phyloP scores from a whole-genome alignment of 176 grass and related monocot species.

The Rhipidocladum racemiflorum region DNA sequence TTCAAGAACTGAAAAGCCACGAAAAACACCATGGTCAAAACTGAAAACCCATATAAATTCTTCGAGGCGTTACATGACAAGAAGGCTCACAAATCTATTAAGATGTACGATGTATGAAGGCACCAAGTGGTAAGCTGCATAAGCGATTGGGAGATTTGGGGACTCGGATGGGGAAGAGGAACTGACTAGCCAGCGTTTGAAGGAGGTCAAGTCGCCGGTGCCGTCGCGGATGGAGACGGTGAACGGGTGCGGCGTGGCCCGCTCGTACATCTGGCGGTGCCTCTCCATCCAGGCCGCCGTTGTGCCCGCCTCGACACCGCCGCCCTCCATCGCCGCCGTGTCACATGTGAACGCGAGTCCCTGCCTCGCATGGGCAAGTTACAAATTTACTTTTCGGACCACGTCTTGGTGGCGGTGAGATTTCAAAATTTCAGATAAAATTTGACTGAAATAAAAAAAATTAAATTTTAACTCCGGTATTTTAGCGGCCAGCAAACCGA shows the following conservation, averaged over 20 bases:
- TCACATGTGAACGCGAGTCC: background rate
- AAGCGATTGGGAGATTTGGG: background rate
- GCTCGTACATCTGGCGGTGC: conserved; percentile 57
- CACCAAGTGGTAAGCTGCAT: background rate
- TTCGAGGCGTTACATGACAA: background rate
- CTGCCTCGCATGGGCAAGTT: background rate
- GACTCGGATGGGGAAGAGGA: background rate
- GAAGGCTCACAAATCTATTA: background rate
- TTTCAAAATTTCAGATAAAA: too few relatives aligned
- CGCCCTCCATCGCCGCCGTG: conserved; percentile 36
- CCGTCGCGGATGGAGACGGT: conserved; percentile 69
- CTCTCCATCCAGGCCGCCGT: conserved; percentile 56
- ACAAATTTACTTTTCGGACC: too few relatives aligned
- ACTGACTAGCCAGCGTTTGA: conserved; percentile 86
- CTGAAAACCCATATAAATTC: background rate
- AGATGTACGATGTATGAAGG: background rate
- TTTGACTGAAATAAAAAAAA: too few relatives aligned
- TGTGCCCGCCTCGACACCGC: background rate
- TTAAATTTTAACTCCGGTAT: too few relatives aligned
- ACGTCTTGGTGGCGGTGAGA: too few relatives aligned
- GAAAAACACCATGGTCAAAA: background rate
- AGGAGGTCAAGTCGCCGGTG: conserved; percentile 55
- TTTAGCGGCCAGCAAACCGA: too few relatives aligned
- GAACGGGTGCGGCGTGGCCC: conserved; percentile 74
- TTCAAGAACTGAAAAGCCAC: background rate